Conservation (phyloP, 805 yeast species). For the Candida easanensis region DNA sequence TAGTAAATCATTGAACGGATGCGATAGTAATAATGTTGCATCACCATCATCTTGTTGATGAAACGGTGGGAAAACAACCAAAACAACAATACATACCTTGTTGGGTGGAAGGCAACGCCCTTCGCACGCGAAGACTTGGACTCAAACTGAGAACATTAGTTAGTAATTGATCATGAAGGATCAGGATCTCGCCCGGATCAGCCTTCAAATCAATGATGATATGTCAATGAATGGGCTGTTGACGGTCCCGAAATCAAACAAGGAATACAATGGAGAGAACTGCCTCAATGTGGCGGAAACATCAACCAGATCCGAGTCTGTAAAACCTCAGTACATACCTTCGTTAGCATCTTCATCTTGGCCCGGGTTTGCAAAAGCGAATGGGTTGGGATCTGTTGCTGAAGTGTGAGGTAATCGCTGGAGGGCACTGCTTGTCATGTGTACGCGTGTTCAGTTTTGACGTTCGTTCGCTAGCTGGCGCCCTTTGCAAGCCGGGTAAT, state of each 20-base stretch:
- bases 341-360: constrained; percentile 82
- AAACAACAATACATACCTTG: constrained; percentile 40
- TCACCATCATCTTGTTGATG: too few species aligned
- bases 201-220: background rate
- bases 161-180: constrained; percentile 5
- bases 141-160: constrained; percentile 60
- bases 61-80: too few species aligned
- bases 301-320: too few species aligned
- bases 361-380: constrained; percentile 4
- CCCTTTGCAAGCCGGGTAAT: too few species aligned
- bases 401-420: too few species aligned
- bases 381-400: background rate
- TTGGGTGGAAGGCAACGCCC: constrained; percentile 96
- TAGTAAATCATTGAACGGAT: constrained; percentile 9
- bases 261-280: too few species aligned
- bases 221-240: background rate
- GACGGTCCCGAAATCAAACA: background rate
- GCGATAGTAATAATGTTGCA: background rate
- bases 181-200: too few species aligned
- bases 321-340: too few species aligned
- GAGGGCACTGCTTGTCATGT: too few species aligned
- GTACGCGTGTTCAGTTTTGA: background rate
- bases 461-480: background rate
- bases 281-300: too few species aligned
- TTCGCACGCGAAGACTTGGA: constrained; percentile 97